Evolutionary conservation across 2,329 filamentous ascomycete genomes (phyloP).

Genomic region (Penicillium sp.): DNA sequence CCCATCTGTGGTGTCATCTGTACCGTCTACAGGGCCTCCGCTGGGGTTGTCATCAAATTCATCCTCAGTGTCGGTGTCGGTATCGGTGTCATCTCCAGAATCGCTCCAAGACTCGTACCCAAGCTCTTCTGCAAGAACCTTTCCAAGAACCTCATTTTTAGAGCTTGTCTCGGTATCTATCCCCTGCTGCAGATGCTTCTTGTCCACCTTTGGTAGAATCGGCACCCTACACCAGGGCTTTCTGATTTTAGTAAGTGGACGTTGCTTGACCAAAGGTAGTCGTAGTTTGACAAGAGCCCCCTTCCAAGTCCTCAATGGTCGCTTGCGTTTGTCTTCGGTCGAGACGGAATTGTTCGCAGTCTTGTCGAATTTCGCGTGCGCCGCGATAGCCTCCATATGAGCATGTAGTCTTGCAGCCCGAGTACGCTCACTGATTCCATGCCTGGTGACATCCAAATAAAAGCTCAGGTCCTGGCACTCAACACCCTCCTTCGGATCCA

Average conservation of each 20-base stretch:
- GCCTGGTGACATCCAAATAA: conserved; percentile 5
- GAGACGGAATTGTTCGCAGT: not conserved
- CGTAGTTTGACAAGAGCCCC: not conserved
- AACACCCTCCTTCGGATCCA: conserved; percentile 9
- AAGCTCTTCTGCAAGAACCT: conserved; percentile 1
- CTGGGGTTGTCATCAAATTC: not conserved
- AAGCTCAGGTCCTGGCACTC: conserved; percentile 19
- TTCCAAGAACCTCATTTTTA: not conserved
- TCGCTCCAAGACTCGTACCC: not conserved
- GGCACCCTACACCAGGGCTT: not conserved
- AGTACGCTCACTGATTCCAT: conserved; percentile 1
- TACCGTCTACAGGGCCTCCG: not conserved
- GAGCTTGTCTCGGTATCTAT: not conserved
- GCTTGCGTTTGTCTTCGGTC: not conserved
- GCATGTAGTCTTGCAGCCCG: not conserved
- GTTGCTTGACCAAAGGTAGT: not conserved
- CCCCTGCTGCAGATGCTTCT: not conserved
- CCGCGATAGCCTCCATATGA: not conserved
- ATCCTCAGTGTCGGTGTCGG: not conserved
- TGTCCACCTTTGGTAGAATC: not conserved
- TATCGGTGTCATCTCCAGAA: not conserved
- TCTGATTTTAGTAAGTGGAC: not conserved
- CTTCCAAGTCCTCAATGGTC: not conserved
- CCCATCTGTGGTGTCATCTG: not conserved
- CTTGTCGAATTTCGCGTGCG: not conserved